A percentile compares a stretch with the other conserved stretches of the same genome.
Conservation (phyloP, 306 rosid genomes). For the Cicer cuneatum region DNA sequence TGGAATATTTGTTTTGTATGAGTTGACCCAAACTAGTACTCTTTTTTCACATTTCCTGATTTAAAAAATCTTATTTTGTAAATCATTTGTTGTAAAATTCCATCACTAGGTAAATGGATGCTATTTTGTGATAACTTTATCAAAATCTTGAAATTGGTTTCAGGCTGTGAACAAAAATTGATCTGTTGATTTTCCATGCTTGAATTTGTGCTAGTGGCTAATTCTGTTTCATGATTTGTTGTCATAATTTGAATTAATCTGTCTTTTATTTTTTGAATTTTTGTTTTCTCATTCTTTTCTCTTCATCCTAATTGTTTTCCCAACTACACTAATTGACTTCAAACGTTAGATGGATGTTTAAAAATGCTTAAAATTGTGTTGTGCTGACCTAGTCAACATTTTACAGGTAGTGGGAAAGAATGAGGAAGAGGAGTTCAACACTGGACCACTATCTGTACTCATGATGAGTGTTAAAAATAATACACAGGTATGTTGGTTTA, state of each 20-base stretch:
- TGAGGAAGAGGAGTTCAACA: conserved; percentile 92
- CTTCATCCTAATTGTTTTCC: background rate
- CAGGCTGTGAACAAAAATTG: background rate
- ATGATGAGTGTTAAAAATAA: conserved; percentile 95
- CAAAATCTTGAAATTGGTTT: background rate
- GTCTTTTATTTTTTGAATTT: background rate
- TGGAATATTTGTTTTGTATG: background rate
- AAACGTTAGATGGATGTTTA: background rate
- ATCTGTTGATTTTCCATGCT: background rate
- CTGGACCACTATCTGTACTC: conserved; percentile 90
- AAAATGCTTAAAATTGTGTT: background rate
- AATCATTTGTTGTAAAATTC: too few relatives aligned
- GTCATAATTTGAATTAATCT: background rate
- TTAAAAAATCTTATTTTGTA: too few relatives aligned
- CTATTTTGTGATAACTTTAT: background rate
- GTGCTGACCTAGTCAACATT: background rate
- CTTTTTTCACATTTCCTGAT: too few relatives aligned
- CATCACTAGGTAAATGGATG: background rate
- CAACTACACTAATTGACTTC: background rate
- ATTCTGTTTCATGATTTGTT: background rate
- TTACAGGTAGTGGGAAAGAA: conserved; percentile 56
- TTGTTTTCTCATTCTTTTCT: background rate
- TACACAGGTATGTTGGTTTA: conserved; percentile 65
- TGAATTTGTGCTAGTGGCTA: too few relatives aligned
- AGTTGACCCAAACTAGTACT: background rate